These are phyloP conservation scores for Penicillium diatomitis DNA, from an alignment of 495 filamentous ascomycete genomes.

Conservation along the genomic window DNA sequence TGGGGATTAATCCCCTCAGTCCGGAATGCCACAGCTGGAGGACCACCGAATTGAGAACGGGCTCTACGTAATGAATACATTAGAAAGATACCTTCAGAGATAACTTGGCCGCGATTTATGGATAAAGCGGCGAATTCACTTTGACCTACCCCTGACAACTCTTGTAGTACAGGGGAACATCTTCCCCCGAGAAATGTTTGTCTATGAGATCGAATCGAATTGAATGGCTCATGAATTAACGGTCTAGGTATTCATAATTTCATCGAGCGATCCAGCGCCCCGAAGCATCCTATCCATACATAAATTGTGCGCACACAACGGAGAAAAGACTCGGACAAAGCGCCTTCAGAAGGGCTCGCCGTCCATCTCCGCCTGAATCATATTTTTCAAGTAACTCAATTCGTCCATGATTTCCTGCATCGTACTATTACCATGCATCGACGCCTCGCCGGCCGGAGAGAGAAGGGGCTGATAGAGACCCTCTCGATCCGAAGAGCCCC, in stretches of 20 bases:
- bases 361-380: slow-evolving; percentile 35
- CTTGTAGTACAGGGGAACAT: too few relatives aligned
- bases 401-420: slow-evolving; percentile 46
- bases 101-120: too few relatives aligned
- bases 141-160: too few relatives aligned
- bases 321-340: background rate
- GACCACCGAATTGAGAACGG: too few relatives aligned
- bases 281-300: background rate
- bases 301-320: too few relatives aligned
- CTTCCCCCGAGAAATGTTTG: too few relatives aligned
- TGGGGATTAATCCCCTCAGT: too few relatives aligned
- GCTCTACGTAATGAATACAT: too few relatives aligned
- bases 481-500: background rate
- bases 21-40: too few relatives aligned
- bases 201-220: too few relatives aligned
- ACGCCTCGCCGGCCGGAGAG: slow-evolving; percentile 15
- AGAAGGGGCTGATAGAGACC: background rate
- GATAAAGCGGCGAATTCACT: too few relatives aligned
- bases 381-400: slow-evolving; percentile 42
- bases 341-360: slow-evolving; percentile 15
- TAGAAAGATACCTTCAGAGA: too few relatives aligned
- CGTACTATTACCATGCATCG: slow-evolving; percentile 22
- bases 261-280: background rate
- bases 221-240: background rate
- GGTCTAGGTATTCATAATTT: background rate